phyloP scores from a whole-genome alignment of 768 basidiomycete species.

The Cystobasidium ongulense region DNA sequence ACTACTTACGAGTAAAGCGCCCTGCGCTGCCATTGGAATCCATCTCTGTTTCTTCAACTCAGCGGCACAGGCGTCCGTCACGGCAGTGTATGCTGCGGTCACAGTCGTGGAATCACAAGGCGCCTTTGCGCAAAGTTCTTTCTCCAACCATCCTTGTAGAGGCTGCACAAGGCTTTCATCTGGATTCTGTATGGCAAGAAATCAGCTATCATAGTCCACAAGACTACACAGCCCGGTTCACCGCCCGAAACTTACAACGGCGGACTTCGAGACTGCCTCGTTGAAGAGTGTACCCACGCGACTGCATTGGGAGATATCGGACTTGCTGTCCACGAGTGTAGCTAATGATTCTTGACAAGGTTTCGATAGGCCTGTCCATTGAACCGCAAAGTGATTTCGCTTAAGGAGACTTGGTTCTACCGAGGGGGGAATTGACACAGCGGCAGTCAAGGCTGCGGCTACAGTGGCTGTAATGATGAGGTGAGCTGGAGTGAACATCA shows the following conservation, averaged over 20 bases:
- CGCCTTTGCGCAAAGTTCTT: background rate
- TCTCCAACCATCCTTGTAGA: background rate
- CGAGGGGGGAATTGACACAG: background rate
- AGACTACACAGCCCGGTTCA: background rate
- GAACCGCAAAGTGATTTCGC: background rate
- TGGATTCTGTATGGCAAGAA: background rate
- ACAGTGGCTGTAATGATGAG: background rate
- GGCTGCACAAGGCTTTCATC: background rate
- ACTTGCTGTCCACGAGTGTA: slow-evolving; percentile 11
- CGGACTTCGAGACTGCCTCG: slow-evolving; percentile 13
- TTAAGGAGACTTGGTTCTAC: background rate
- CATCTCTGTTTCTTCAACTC: slow-evolving; percentile 11
- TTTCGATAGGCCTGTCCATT: slow-evolving; percentile 20
- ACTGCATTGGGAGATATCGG: slow-evolving; percentile 19
- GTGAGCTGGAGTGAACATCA: background rate
- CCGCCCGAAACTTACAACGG: background rate
- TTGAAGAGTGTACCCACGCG: slow-evolving; percentile 16
- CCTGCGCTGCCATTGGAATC: slow-evolving; percentile 21
- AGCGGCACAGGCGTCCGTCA: background rate
- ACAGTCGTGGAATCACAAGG: background rate
- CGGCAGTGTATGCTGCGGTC: background rate
- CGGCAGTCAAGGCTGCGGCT: background rate
- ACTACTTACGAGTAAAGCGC: slow-evolving; percentile 6
- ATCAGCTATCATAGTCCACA: background rate
- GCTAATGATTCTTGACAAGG: background rate